Percentiles rank a stretch among this genome's conserved stretches.
These are phyloP conservation scores for Chamaecyparis obtusa DNA, from an alignment of 75 land plant species.

Conservation along the genomic window DNA sequence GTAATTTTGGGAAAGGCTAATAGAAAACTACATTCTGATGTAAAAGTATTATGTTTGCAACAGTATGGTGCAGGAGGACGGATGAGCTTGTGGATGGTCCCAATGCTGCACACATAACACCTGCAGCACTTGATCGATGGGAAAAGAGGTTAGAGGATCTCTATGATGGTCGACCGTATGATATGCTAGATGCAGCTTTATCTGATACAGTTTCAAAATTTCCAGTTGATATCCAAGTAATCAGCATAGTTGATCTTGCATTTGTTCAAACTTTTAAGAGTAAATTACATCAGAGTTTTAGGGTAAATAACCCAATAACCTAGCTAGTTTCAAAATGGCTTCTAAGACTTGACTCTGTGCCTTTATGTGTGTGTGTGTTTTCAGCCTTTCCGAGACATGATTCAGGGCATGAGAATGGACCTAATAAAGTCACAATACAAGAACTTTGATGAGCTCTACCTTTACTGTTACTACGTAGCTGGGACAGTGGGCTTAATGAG, in stretches of 20 bases:
- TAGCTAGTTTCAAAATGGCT: not conserved
- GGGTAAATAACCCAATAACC: not conserved
- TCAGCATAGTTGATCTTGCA: not conserved
- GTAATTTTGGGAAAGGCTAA: not conserved
- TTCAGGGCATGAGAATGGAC: constrained; percentile 92
- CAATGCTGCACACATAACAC: constrained; percentile 87
- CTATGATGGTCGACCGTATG: constrained; percentile 68
- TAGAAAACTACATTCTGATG: not conserved
- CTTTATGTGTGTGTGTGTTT: constrained; percentile 1
- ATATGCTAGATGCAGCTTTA: constrained; percentile 87
- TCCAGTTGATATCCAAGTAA: constrained; percentile 82
- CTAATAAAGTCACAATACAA: constrained; percentile 71
- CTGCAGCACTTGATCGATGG: constrained; percentile 84
- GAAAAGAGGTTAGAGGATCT: constrained; percentile 72
- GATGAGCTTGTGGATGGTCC: constrained; percentile 97
- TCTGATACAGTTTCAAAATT: constrained; percentile 71
- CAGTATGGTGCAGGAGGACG: constrained; percentile 95
- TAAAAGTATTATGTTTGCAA: not conserved
- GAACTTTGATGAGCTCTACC: constrained; percentile 81
- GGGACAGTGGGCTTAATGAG: constrained; percentile 87
- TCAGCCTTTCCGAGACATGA: constrained; percentile 91
- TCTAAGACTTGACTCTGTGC: not conserved
- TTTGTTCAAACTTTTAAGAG: not conserved
- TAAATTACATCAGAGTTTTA: not conserved
- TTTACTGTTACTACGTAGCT: constrained; percentile 90